Evolutionary conservation across 2,329 filamentous ascomycete genomes (phyloP).

Genomic region (Myotisia sp.): DNA sequence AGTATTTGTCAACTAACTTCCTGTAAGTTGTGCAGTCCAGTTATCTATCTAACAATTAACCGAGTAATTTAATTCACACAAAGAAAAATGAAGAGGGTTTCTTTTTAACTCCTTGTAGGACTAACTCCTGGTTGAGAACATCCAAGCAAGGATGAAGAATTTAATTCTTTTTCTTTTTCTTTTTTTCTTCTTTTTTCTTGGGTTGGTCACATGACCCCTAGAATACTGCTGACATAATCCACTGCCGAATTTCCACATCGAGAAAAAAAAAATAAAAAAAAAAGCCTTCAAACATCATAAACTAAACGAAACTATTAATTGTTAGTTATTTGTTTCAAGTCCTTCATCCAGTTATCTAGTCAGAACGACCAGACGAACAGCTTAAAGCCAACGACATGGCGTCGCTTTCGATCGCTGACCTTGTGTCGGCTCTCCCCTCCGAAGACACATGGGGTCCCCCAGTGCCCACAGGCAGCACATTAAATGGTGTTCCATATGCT

Average conservation of each 20-base stretch:
- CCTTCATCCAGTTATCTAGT: too few species aligned
- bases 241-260: slow-evolving; percentile 9
- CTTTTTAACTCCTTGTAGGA: too few species aligned
- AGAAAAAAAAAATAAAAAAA: slow-evolving; percentile 5
- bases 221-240: slow-evolving; percentile 4
- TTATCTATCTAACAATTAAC: too few species aligned
- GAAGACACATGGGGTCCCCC: slow-evolving; percentile 79
- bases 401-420: slow-evolving; percentile 44
- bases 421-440: slow-evolving; percentile 57
- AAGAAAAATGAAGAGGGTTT: too few species aligned
- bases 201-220: neutral
- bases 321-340: too few species aligned
- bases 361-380: too few species aligned
- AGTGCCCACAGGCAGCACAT: slow-evolving; percentile 67
- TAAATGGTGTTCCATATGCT: slow-evolving; percentile 91
- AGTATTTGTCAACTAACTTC: too few species aligned
- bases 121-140: too few species aligned
- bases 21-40: too few species aligned
- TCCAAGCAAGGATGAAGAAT: too few species aligned
- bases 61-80: too few species aligned
- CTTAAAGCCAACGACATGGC: slow-evolving; percentile 32
- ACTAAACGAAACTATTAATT: too few species aligned
- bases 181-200: neutral
- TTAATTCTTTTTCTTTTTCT: neutral
- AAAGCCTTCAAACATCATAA: slow-evolving; percentile 4